phyloP scores from a whole-genome alignment of 2,329 filamentous ascomycete species.

The Fusarium mexicanum region DNA sequence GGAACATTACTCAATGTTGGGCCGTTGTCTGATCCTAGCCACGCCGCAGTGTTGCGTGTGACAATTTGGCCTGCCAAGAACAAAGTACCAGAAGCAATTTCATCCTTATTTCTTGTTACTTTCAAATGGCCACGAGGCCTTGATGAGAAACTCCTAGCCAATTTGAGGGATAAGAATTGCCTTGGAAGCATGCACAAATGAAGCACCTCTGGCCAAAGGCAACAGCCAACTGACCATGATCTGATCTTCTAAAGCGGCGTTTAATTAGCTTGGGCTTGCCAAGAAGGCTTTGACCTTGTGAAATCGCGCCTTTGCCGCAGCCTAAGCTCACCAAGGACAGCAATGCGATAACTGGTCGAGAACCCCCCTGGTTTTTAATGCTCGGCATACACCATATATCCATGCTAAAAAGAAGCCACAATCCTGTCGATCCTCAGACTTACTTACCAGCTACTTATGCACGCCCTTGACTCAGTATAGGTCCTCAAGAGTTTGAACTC shows the following conservation, averaged over 20 bases:
- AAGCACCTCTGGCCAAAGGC: neutral
- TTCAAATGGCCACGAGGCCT: neutral
- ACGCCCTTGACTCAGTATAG: neutral
- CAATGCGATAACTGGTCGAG: neutral
- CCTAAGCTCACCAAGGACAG: neutral
- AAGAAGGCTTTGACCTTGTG: neutral
- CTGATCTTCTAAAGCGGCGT: neutral
- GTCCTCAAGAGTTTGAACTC: neutral
- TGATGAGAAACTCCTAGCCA: neutral
- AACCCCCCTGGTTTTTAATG: neutral
- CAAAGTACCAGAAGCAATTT: neutral
- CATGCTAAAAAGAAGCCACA: neutral
- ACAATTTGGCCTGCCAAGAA: neutral
- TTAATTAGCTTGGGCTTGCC: neutral
- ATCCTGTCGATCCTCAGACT: neutral
- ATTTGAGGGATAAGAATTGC: neutral
- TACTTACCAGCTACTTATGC: neutral
- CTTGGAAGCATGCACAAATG: neutral
- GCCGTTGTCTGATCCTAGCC: neutral
- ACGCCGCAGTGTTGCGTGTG: neutral
- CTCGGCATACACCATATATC: neutral
- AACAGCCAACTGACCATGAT: neutral
- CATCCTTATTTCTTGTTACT: neutral
- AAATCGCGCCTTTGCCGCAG: neutral
- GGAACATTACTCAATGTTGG: neutral